These are phyloP conservation scores for Nakaseomyces delphensis DNA, from an alignment of 1,139 yeast species.

Conservation along the genomic window DNA sequence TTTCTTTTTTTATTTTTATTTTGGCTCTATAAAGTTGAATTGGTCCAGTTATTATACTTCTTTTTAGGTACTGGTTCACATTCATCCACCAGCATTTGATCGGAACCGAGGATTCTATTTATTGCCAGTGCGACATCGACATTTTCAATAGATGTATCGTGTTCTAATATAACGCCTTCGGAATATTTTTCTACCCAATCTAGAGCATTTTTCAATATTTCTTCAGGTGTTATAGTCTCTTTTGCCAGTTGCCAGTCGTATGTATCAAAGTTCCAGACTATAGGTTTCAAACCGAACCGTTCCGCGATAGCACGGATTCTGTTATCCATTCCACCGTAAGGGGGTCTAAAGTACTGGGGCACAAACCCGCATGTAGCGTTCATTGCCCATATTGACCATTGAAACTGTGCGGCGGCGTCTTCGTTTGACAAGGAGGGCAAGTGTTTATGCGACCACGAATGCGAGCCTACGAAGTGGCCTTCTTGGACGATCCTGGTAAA, in stretches of 20 bases:
- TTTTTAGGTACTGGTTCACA: constrained; percentile 37
- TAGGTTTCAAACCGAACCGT: constrained; percentile 84
- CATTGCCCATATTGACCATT: constrained; percentile 98
- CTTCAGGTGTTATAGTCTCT: constrained; percentile 36
- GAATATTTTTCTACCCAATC: constrained; percentile 40
- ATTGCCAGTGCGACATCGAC: constrained; percentile 62
- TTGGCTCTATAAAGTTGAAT: too few species aligned
- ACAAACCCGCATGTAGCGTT: constrained; percentile 82
- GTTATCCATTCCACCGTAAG: constrained; percentile 90
- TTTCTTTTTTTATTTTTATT: not conserved
- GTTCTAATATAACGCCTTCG: constrained; percentile 72
- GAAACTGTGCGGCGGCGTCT: constrained; percentile 75
- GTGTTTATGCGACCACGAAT: constrained; percentile 88
- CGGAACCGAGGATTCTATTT: constrained; percentile 41
- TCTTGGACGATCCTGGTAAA: constrained; percentile 46
- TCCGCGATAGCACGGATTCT: constrained; percentile 73
- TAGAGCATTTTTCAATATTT: constrained; percentile 47
- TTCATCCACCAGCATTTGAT: constrained; percentile 72
- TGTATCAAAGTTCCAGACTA: constrained; percentile 86
- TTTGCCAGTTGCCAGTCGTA: constrained; percentile 77
- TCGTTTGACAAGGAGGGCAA: constrained; percentile 71
- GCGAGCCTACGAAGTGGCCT: constrained; percentile 81
- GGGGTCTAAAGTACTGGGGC: constrained; percentile 95
- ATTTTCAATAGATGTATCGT: constrained; percentile 62
- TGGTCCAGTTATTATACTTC: too few species aligned